Conservation (phyloP, 2,329 filamentous ascomycete genomes). For the Teratosphaeria viscida region DNA sequence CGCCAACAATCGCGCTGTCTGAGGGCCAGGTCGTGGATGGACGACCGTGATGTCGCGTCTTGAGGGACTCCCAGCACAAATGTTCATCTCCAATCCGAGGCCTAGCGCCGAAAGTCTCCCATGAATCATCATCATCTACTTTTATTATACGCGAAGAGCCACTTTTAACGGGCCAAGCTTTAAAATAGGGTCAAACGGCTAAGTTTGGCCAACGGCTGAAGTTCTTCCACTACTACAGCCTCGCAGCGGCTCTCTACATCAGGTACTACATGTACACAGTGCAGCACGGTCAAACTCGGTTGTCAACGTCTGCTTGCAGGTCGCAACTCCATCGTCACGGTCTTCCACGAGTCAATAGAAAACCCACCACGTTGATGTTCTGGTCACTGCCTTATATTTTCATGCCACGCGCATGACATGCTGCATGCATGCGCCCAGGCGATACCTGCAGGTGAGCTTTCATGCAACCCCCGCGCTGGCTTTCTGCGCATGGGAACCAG, state of each 20-base stretch:
- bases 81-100: not conserved
- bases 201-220: not conserved
- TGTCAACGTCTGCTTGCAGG: not conserved
- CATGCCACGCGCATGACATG: not conserved
- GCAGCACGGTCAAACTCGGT: not conserved
- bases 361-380: not conserved
- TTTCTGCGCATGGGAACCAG: not conserved
- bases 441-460: not conserved
- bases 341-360: no score
- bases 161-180: not conserved
- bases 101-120: not conserved
- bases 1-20: not conserved
- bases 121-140: not conserved
- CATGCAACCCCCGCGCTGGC: conserved; percentile 1
- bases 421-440: not conserved
- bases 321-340: no score
- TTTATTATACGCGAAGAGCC: not conserved
- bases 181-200: not conserved
- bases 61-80: not conserved
- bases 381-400: not conserved
- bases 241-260: no score
- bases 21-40: not conserved
- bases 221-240: not conserved
- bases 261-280: no score
- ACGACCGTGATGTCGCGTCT: not conserved